These are phyloP conservation scores for Psophocarpus tetragonolobus DNA, from an alignment of 306 rosid genomes.

Conservation along the genomic window DNA sequence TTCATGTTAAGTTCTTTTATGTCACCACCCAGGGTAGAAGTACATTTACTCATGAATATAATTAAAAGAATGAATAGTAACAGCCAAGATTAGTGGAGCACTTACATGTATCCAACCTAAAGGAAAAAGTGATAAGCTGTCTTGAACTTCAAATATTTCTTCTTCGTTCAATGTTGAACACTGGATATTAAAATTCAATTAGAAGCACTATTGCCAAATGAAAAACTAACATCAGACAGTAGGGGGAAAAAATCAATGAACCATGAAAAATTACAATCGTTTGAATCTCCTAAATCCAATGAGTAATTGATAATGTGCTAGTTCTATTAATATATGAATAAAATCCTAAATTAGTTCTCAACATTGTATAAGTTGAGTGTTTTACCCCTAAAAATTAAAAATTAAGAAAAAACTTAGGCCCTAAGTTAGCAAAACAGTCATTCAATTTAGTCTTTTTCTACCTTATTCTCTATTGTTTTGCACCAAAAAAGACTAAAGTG, in stretches of 20 bases:
- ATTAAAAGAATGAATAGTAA: conserved; percentile 5
- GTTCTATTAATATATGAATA: not conserved
- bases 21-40: conserved; percentile 16
- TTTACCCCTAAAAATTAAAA: not conserved
- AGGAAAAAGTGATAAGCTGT: conserved; percentile 84
- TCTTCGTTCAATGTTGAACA: conserved; percentile 97
- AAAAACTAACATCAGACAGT: conserved; percentile 20
- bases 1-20: not conserved
- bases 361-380: not conserved
- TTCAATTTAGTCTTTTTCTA: not conserved
- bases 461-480: not conserved
- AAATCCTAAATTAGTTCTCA: not conserved
- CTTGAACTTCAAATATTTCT: conserved; percentile 99
- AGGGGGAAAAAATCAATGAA: not conserved
- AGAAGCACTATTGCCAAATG: conserved; percentile 17
- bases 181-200: conserved; percentile 49
- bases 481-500: not conserved
- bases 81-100: conserved; percentile 30
- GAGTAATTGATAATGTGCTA: not conserved
- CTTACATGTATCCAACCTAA: conserved; percentile 99
- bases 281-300: conserved; percentile 27
- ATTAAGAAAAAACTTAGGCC: not conserved
- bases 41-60: conserved; percentile 8
- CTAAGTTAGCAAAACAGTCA: not conserved
- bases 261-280: conserved; percentile 20